phyloP scores from a whole-genome alignment of 2,329 filamentous ascomycete genomes.

The Penicillium sp. region DNA sequence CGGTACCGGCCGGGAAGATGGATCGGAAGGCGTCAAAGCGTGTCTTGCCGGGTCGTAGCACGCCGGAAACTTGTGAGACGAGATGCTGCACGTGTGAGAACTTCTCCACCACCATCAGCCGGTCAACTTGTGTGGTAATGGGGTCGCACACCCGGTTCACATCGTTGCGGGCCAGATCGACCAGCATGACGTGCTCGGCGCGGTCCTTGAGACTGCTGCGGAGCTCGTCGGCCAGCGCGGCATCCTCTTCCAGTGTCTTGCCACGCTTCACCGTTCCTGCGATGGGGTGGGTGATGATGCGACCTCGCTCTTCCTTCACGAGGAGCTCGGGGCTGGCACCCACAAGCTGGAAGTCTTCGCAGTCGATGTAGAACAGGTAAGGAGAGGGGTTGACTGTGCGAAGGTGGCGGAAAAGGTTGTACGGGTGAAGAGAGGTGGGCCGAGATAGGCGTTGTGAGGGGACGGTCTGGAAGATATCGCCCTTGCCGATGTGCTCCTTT shows the following conservation, averaged over 20 bases:
- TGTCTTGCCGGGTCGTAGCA: slow-evolving; percentile 76
- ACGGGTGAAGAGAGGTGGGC: slow-evolving; percentile 85
- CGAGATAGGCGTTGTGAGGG: slow-evolving; percentile 89
- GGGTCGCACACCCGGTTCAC: slow-evolving; percentile 94
- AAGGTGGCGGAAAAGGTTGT: slow-evolving; percentile 95
- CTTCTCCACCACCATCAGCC: slow-evolving; percentile 86
- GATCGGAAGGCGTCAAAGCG: slow-evolving; percentile 93
- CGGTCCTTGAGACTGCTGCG: slow-evolving; percentile 81
- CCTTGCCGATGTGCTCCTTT: slow-evolving; percentile 83
- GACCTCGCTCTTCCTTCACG: slow-evolving; percentile 79
- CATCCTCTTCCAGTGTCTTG: slow-evolving; percentile 73
- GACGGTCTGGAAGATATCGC: slow-evolving; percentile 96
- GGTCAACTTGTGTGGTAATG: slow-evolving; percentile 80
- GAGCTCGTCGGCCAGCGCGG: slow-evolving; percentile 69
- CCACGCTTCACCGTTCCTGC: slow-evolving; percentile 91
- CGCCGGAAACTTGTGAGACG: slow-evolving; percentile 88
- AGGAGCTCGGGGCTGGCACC: slow-evolving; percentile 92
- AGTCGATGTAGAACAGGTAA: slow-evolving; percentile 95
- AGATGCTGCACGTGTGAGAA: slow-evolving; percentile 98
- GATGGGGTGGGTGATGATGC: slow-evolving; percentile 94
- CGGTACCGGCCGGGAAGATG: slow-evolving; percentile 95
- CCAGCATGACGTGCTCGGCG: slow-evolving; percentile 94
- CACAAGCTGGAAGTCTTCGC: slow-evolving; percentile 86
- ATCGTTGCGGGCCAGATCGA: slow-evolving; percentile 93
- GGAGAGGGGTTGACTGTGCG: slow-evolving; percentile 97